These are phyloP conservation scores for Podospora appendiculata DNA, from an alignment of 495 filamentous ascomycete species.

Conservation along the genomic window DNA sequence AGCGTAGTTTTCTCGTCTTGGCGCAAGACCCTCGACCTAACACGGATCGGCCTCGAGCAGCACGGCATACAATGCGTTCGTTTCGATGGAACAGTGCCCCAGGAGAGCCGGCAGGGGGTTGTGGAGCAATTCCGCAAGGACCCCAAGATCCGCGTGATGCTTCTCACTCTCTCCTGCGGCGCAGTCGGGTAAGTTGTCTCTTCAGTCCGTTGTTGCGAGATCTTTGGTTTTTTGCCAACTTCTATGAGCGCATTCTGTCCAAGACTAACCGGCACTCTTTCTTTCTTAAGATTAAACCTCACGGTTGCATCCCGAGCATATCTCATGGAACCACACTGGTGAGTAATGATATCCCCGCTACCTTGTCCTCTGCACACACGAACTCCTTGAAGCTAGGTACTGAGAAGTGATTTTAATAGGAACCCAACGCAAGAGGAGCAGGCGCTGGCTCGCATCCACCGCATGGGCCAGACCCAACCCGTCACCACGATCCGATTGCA, in stretches of 20 bases:
- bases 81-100: conserved; percentile 37
- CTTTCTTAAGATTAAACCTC: conserved; percentile 19
- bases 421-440: conserved; percentile 36
- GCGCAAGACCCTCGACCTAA: conserved; percentile 35
- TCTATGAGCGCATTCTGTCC: not conserved
- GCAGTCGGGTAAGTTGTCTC: conserved; percentile 25
- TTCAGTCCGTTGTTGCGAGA: too few species aligned
- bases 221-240: not conserved
- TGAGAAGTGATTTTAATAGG: conserved; percentile 8
- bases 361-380: not conserved
- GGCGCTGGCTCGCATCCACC: conserved; percentile 29
- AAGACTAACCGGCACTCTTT: not conserved
- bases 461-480: conserved; percentile 28
- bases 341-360: not conserved
- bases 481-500: conserved; percentile 29
- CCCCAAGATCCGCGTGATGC: conserved; percentile 19
- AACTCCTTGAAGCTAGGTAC: not conserved
- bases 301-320: conserved; percentile 32
- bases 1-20: conserved; percentile 41
- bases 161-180: conserved; percentile 34
- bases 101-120: conserved; percentile 24
- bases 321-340: conserved; percentile 35
- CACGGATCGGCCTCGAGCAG: conserved; percentile 25
- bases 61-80: conserved; percentile 22
- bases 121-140: conserved; percentile 26